These are phyloP conservation scores for Cardamine chenopodiifolia DNA, from an alignment of 345 rosid species.

Conservation along the genomic window DNA sequence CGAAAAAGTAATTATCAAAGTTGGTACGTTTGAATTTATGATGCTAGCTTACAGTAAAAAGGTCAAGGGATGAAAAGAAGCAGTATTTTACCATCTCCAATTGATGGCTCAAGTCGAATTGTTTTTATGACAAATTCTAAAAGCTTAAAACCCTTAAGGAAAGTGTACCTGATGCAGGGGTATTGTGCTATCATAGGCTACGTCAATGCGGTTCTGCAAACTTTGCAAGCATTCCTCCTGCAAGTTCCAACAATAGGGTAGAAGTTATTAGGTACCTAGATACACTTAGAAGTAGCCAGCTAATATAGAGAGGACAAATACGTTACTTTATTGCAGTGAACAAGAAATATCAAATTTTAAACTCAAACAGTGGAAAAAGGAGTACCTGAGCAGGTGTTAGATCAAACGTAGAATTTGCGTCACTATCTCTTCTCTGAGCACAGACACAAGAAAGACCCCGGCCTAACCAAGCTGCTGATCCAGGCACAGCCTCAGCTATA, in stretches of 20 bases:
- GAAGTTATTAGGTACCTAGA: background rate
- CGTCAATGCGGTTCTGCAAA: slow-evolving; percentile 86
- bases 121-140: background rate
- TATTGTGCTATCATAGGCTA: slow-evolving; percentile 80
- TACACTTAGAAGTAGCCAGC: background rate
- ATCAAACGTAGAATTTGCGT: slow-evolving; percentile 91
- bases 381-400: slow-evolving; percentile 89
- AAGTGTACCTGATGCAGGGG: slow-evolving; percentile 71
- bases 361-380: background rate
- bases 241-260: slow-evolving; percentile 14
- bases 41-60: slow-evolving; percentile 8
- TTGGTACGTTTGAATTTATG: background rate
- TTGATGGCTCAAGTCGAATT: slow-evolving; percentile 2
- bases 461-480: slow-evolving; percentile 99
- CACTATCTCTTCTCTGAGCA: slow-evolving; percentile 93
- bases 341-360: background rate
- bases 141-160: background rate
- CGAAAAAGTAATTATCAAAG: background rate
- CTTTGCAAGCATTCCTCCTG: slow-evolving; percentile 95
- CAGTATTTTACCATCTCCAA: slow-evolving; percentile 8
- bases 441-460: slow-evolving; percentile 98
- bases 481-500: slow-evolving; percentile 96
- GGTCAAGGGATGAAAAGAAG: background rate
- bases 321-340: background rate
- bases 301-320: background rate